Conservation (phyloP, 192 early-diverging fungal species). For the Powellomyces hirtus region DNA sequence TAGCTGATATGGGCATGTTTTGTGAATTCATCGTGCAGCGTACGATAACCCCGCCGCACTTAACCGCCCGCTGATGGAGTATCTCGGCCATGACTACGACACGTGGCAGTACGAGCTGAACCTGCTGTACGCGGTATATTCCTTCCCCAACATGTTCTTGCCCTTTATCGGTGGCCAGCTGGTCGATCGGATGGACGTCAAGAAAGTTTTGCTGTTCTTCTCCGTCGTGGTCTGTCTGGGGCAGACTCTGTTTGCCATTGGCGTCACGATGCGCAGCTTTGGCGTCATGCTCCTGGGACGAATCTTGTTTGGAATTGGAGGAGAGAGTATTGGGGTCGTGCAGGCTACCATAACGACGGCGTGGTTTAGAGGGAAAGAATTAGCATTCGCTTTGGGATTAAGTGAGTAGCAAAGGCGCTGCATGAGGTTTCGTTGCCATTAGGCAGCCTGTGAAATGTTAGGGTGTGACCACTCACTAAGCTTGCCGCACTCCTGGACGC, state of each 20-base stretch:
- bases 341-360: constrained; percentile 49
- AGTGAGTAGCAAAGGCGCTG: constrained; percentile 28
- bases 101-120: constrained; percentile 56
- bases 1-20: neutral
- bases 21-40: constrained; percentile 1
- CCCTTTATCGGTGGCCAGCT: constrained; percentile 62
- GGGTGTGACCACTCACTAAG: constrained; percentile 5
- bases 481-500: neutral
- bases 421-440: neutral
- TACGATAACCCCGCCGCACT: constrained; percentile 59
- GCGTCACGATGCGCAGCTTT: constrained; percentile 40
- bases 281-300: constrained; percentile 40
- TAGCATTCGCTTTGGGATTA: constrained; percentile 53
- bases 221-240: constrained; percentile 53
- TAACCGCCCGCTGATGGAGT: constrained; percentile 49
- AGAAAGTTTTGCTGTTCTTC: constrained; percentile 54
- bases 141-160: constrained; percentile 66
- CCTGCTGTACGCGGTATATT: constrained; percentile 62
- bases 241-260: constrained; percentile 63
- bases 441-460: constrained; percentile 1
- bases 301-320: constrained; percentile 50
- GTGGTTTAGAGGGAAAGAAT: constrained; percentile 47
- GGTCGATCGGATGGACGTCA: constrained; percentile 56
- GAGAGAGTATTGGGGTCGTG: constrained; percentile 51
- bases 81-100: constrained; percentile 44